phyloP scores from a whole-genome alignment of 352 stramenopile genomes.

The Globisporangium ultimum region DNA sequence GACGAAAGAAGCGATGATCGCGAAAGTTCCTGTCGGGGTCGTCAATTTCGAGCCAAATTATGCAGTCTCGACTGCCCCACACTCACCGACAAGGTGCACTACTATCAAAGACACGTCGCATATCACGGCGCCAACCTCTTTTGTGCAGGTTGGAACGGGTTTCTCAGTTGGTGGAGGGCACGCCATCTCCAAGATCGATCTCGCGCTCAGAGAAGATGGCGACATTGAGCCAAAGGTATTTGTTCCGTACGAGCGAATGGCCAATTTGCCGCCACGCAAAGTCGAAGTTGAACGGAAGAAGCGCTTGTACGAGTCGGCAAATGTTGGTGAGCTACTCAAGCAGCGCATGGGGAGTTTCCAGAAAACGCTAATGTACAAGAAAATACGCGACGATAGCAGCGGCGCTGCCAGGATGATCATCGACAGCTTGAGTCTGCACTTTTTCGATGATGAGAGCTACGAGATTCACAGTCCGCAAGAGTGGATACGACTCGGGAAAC shows the following conservation, averaged over 20 bases:
- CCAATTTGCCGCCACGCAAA: constrained; percentile 51
- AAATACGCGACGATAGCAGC: constrained; percentile 41
- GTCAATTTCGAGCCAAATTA: constrained; percentile 62
- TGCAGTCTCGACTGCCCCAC: constrained; percentile 7
- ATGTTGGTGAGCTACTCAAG: constrained; percentile 44
- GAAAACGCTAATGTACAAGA: constrained; percentile 27
- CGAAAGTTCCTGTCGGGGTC: constrained; percentile 29
- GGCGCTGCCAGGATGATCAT: constrained; percentile 51
- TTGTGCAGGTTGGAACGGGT: constrained; percentile 28
- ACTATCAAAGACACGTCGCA: constrained; percentile 36
- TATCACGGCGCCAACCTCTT: constrained; percentile 33
- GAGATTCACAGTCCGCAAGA: constrained; percentile 60
- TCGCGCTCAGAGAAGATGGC: constrained; percentile 39
- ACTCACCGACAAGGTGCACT: constrained; percentile 26
- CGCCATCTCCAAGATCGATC: constrained; percentile 35
- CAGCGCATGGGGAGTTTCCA: constrained; percentile 41
- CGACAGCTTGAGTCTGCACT: constrained; percentile 52
- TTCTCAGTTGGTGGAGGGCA: constrained; percentile 52
- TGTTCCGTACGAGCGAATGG: constrained; percentile 55
- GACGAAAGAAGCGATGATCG: constrained; percentile 26
- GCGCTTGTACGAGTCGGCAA: constrained; percentile 43
- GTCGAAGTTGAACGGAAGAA: constrained; percentile 75
- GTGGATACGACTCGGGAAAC: constrained; percentile 59
- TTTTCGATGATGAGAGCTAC: constrained; percentile 83
- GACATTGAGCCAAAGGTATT: constrained; percentile 75